Base-by-base conservation (phyloP, 208 protist genomes). In the Trypanosoma melophagium region DNA sequence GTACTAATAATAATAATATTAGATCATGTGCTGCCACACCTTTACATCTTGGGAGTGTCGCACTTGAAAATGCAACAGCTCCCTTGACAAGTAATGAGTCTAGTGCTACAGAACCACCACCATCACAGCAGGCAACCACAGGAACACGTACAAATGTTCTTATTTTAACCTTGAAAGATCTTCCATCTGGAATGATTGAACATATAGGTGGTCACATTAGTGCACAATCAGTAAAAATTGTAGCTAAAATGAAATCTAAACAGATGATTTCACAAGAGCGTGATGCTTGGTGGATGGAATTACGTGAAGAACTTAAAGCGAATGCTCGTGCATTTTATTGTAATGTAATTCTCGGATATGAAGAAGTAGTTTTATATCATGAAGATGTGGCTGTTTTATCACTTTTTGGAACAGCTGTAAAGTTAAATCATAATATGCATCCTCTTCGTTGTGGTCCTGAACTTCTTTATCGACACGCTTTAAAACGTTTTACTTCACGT, bases 261-360 rank as follows among this genome's bases (percentile, higher is more conserved):
- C 82, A 86, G 66, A 78, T 89, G 47, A 89, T 97, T 40, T 86
- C 84, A 35, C 90, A 95, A 66, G 88, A 96, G 66, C 84, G 89
- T 31, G 94, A 97, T 60, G 80, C 81, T 61, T 97, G 94, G 92
- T 97, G 94, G 92, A 93, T 93, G 83, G 91, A 97, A 74, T 69
- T 97, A 69, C 83, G 94, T 28, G 83, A 96, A 66, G 91, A 97
- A 76, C 83, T 97, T 14, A 84, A 83, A 28, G 81, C 87, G 22
- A 96, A 97, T 73, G 90, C 91, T 19, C 81, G 86, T 40, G 83
- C 84, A 17, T 90, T 97, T 55, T 78, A 93, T 74, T 97, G 94
- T 74, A 94, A 95, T 66, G 89, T 86, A 1, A 85, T 97, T 35
- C 68, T 97, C 7, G 91, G 90, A 50, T 97, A 97, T 75, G 83